Evolutionary conservation across 1,284 basidiomycete species (phyloP).

Genomic region (Ceratobasidium sp.): DNA sequence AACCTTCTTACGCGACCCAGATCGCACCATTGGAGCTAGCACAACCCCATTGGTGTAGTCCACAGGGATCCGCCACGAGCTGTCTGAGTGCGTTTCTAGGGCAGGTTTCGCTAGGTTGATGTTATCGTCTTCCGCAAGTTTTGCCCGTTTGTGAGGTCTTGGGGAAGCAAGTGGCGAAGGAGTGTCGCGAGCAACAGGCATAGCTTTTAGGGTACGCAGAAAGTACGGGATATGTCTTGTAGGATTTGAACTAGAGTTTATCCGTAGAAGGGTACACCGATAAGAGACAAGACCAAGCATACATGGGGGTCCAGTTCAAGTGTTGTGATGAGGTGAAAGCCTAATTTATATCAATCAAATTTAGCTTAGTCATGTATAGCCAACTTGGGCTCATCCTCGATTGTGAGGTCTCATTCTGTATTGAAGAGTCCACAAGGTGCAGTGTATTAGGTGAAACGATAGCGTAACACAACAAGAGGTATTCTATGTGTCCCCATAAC

Average conservation of each 20-base stretch:
- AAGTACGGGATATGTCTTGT: not conserved
- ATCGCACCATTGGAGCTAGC: conserved; percentile 95
- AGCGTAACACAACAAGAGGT: not conserved
- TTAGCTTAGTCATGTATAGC: too few species aligned
- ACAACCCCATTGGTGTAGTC: conserved; percentile 79
- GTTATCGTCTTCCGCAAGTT: not conserved
- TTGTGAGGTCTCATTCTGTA: too few species aligned
- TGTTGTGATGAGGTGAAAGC: too few species aligned
- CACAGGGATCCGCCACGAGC: conserved; percentile 37
- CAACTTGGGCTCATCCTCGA: too few species aligned
- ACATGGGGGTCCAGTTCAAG: not conserved
- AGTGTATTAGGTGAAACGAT: not conserved
- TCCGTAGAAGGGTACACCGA: not conserved
- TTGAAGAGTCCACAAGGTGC: too few species aligned
- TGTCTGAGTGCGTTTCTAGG: not conserved
- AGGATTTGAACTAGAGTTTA: not conserved
- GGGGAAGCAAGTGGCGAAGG: conserved; percentile 23
- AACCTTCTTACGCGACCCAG: conserved; percentile 77
- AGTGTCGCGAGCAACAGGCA: conserved; percentile 12
- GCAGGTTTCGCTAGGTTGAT: not conserved
- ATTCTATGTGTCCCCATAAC: conserved; percentile 11
- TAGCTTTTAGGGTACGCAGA: not conserved
- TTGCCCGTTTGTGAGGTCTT: conserved; percentile 23
- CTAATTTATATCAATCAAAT: too few species aligned
- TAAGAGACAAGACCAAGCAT: not conserved